These are phyloP conservation scores for Aspergillus eucalypticola DNA, from an alignment of 2,329 filamentous ascomycete genomes.

Conservation along the genomic window DNA sequence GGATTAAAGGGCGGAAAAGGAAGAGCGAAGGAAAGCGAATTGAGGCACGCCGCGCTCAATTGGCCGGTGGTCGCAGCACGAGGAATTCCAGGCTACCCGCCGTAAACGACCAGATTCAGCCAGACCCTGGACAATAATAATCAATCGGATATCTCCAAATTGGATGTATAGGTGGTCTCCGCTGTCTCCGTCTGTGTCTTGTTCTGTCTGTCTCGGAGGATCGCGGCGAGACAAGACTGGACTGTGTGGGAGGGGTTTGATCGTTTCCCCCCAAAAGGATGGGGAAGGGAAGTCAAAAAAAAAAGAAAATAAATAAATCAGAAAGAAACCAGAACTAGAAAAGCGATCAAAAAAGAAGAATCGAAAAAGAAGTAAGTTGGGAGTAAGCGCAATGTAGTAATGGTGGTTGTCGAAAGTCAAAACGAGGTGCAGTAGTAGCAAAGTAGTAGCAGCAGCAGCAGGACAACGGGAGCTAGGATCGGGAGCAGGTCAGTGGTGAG, in stretches of 20 bases:
- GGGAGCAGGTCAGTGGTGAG: constrained; percentile 2
- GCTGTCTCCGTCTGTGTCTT: too few relatives aligned
- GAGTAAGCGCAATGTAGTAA: too few relatives aligned
- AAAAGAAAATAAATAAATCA: background rate
- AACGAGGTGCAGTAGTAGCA: background rate
- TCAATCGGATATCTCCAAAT: background rate
- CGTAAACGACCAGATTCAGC: constrained; percentile 31
- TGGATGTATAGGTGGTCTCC: too few relatives aligned
- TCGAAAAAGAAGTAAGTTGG: too few relatives aligned
- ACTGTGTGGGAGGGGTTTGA: background rate
- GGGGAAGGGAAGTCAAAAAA: too few relatives aligned
- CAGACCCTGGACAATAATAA: constrained; percentile 5
- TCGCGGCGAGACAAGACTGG: too few relatives aligned
- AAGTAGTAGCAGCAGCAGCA: background rate
- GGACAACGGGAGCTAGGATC: constrained; percentile 3
- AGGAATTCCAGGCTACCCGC: constrained; percentile 36
- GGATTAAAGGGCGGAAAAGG: background rate
- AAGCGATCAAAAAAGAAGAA: too few relatives aligned
- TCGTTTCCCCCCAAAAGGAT: background rate
- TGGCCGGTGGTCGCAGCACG: constrained; percentile 9
- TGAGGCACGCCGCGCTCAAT: background rate
- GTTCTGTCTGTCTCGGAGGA: too few relatives aligned
- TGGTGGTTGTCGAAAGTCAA: background rate
- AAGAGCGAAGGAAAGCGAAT: background rate
- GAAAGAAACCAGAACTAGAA: too few relatives aligned